Conservation (phyloP, 805 yeast species). For the Saturnispora silvae region DNA sequence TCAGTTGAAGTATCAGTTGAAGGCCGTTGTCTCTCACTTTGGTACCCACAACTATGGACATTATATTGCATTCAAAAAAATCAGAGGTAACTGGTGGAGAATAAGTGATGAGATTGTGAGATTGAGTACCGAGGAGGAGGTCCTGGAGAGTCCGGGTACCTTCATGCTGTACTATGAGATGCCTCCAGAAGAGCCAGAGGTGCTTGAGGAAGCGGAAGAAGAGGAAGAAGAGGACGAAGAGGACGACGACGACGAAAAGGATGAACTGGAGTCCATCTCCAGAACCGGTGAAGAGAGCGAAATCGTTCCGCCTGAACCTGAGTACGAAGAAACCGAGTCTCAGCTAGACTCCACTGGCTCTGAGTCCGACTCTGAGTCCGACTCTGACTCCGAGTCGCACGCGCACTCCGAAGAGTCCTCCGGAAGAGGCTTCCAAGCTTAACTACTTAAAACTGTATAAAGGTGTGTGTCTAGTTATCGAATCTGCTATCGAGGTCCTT, state of each 20-base stretch:
- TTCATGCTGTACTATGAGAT: constrained; percentile 86
- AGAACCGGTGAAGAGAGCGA: background rate
- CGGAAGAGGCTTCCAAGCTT: no score
- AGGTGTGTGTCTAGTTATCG: no score
- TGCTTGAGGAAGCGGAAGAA: constrained; percentile 8
- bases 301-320: no score
- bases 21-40: constrained; percentile 83
- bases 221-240: constrained; percentile 9
- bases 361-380: no score
- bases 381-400: no score
- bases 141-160: constrained; percentile 71
- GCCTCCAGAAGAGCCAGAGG: constrained; percentile 14
- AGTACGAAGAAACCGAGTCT: constrained; percentile 2
- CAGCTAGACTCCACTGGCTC: background rate
- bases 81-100: constrained; percentile 89
- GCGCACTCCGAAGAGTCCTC: no score
- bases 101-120: constrained; percentile 85
- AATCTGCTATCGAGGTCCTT: constrained; percentile 15
- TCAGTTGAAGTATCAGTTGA: constrained; percentile 51
- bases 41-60: constrained; percentile 98
- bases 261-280: constrained; percentile 1
- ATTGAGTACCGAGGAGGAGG: constrained; percentile 71
- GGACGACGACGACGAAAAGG: constrained; percentile 9
- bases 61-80: constrained; percentile 77
- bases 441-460: no score